Evolutionary conservation across 441 rosid genomes (phyloP).

Genomic region (Arabidopsis hybrid): DNA sequence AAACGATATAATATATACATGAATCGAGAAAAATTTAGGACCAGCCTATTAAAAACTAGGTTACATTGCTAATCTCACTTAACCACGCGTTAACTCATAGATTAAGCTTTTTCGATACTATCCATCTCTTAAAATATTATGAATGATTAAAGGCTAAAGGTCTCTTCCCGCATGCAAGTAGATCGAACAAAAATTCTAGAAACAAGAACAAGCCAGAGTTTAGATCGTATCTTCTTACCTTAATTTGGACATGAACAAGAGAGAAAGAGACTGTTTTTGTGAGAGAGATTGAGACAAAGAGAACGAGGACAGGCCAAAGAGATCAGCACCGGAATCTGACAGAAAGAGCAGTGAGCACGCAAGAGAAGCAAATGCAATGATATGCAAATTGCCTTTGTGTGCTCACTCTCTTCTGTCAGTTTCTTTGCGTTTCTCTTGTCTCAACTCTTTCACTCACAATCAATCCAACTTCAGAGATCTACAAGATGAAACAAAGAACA

Average conservation of each 20-base stretch:
- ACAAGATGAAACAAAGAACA: constrained; percentile 15
- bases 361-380: constrained; percentile 72
- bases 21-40: constrained; percentile 34
- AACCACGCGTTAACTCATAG: constrained; percentile 42
- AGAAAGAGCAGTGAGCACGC: constrained; percentile 99
- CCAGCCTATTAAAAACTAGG: constrained; percentile 44
- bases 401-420: constrained; percentile 99
- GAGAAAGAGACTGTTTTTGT: background rate
- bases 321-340: constrained; percentile 61
- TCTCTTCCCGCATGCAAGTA: constrained; percentile 30
- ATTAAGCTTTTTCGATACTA: constrained; percentile 42
- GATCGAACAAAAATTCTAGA: constrained; percentile 26
- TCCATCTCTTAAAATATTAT: constrained; percentile 21
- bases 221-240: constrained; percentile 30
- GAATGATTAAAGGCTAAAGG: constrained; percentile 28
- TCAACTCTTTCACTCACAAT: constrained; percentile 21
- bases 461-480: constrained; percentile 33
- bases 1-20: constrained; percentile 37
- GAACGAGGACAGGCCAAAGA: constrained; percentile 36
- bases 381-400: constrained; percentile 84
- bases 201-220: constrained; percentile 23
- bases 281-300: constrained; percentile 40
- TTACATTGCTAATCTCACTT: constrained; percentile 40
- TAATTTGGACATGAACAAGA: constrained; percentile 10
- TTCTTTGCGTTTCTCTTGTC: constrained; percentile 48